These are phyloP conservation scores for Hyaloscypha bicolor DNA, from an alignment of 495 filamentous ascomycete species.

Conservation along the genomic window DNA sequence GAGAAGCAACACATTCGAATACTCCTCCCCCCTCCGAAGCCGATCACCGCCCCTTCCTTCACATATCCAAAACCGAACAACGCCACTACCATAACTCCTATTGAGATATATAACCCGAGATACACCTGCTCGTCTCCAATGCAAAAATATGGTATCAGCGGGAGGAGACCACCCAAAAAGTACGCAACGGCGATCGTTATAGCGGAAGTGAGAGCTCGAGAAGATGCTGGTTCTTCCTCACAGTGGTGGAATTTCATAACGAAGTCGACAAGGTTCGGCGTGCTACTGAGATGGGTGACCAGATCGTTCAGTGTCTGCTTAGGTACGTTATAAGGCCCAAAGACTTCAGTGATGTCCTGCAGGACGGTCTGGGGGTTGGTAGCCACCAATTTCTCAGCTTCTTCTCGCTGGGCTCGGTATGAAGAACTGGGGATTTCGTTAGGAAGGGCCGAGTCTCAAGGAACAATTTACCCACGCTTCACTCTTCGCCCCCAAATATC, in stretches of 20 bases:
- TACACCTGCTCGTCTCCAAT: conserved; percentile 57
- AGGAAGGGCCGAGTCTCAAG: conserved; percentile 6
- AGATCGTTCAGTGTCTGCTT: conserved; percentile 46
- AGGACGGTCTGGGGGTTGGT: conserved; percentile 28
- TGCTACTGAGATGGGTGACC: conserved; percentile 48
- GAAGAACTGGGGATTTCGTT: conserved; percentile 29
- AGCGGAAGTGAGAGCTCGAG: conserved; percentile 59
- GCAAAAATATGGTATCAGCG: conserved; percentile 77
- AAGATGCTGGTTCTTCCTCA: conserved; percentile 50
- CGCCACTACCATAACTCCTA: conserved; percentile 67
- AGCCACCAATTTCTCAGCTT: conserved; percentile 29
- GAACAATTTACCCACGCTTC: conserved; percentile 53
- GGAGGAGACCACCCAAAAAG: conserved; percentile 72
- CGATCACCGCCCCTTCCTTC: conserved; percentile 46
- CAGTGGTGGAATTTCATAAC: conserved; percentile 62
- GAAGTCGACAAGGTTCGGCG: conserved; percentile 53
- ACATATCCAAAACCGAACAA: conserved; percentile 74
- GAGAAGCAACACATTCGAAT: conserved; percentile 31
- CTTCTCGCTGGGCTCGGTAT: conserved; percentile 26
- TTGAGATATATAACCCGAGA: conserved; percentile 66
- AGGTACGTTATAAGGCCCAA: conserved; percentile 58
- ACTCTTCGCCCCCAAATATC: conserved; percentile 70
- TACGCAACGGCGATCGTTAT: conserved; percentile 69
- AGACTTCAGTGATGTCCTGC: conserved; percentile 47
- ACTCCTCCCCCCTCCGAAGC: conserved; percentile 28